Percentiles rank a stretch among this genome's conserved stretches.
phyloP scores from a whole-genome alignment of 192 early-diverging fungal species.

The Mortierella claussenii region DNA sequence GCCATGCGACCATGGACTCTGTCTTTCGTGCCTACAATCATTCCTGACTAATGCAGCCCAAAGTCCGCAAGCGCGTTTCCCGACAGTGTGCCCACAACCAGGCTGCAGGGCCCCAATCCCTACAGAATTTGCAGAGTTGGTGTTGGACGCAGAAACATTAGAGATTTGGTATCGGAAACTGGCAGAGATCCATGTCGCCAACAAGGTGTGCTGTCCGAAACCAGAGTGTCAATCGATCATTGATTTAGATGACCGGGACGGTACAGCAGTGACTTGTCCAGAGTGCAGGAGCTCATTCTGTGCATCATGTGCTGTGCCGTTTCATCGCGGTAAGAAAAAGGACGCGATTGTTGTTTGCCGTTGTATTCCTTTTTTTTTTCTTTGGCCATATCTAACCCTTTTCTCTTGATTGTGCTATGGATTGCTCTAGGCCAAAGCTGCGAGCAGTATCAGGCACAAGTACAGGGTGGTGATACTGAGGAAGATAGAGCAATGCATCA shows the following conservation, averaged over 20 bases:
- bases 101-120: slow-evolving; percentile 43
- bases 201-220: slow-evolving; percentile 45
- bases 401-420: background rate
- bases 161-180: slow-evolving; percentile 49
- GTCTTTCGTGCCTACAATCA: slow-evolving; percentile 41
- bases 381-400: background rate
- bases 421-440: slow-evolving; percentile 24
- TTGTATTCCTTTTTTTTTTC: background rate
- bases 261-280: slow-evolving; percentile 44
- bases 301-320: slow-evolving; percentile 46
- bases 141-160: slow-evolving; percentile 20
- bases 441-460: slow-evolving; percentile 33
- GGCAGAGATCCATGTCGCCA: slow-evolving; percentile 47
- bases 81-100: slow-evolving; percentile 38
- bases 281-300: slow-evolving; percentile 50
- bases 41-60: slow-evolving; percentile 33
- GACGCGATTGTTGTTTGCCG: background rate
- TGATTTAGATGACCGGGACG: slow-evolving; percentile 47
- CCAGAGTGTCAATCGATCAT: slow-evolving; percentile 44
- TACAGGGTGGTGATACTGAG: slow-evolving; percentile 29
- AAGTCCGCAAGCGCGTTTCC: slow-evolving; percentile 27
- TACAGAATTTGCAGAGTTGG: slow-evolving; percentile 43
- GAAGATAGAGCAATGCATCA: slow-evolving; percentile 48
- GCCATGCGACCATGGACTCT: slow-evolving; percentile 48
- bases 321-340: slow-evolving; percentile 41